Evolutionary conservation across 2,329 filamentous ascomycete genomes (phyloP).

Genomic region (Thermothelomyces thermophilus): DNA sequence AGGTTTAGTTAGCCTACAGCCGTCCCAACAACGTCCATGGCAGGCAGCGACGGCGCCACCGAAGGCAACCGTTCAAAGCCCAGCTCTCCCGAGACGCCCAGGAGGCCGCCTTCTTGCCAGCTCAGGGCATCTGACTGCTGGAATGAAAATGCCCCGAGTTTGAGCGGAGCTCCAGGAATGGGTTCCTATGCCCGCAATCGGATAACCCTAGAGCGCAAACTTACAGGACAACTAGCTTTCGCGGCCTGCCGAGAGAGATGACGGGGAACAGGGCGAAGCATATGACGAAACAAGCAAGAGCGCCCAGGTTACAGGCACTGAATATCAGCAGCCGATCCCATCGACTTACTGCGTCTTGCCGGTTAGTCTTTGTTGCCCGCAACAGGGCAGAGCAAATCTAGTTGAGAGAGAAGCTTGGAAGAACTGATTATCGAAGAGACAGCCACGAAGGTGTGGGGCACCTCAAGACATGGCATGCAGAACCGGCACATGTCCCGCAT

Average conservation of each 20-base stretch:
- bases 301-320: constrained; percentile 80
- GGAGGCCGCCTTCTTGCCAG: not conserved
- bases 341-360: constrained; percentile 66
- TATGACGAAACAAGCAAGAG: constrained; percentile 85
- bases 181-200: not conserved
- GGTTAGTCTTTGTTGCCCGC: constrained; percentile 28
- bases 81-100: not conserved
- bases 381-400: not conserved
- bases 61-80: not conserved
- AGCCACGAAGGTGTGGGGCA: not conserved
- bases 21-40: not conserved
- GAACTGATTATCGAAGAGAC: not conserved
- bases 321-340: constrained; percentile 96
- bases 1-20: constrained; percentile 8
- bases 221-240: constrained; percentile 97
- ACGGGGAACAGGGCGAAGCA: constrained; percentile 87
- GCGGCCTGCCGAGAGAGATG: constrained; percentile 63
- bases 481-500: constrained; percentile 38
- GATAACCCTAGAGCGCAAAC: constrained; percentile 36
- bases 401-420: not conserved
- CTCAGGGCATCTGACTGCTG: not conserved
- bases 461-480: constrained; percentile 37
- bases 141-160: not conserved
- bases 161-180: not conserved
- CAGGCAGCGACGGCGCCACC: not conserved